These are phyloP conservation scores for Lunularia cruciata DNA, from an alignment of 225 moss, liverwort and hornwort genomes.

Conservation along the genomic window DNA sequence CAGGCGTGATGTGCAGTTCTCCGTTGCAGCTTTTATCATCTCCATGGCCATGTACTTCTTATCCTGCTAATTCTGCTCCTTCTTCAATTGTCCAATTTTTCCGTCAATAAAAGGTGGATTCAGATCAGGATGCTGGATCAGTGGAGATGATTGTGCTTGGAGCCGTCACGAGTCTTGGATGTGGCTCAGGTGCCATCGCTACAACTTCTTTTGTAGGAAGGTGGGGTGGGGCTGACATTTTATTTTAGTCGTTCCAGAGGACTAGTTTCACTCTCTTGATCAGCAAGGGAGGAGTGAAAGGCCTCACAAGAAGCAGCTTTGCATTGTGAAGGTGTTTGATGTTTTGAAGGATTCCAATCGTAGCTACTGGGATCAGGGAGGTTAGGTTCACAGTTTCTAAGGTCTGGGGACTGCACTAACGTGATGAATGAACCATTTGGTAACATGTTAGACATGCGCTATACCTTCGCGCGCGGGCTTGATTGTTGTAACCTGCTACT, in stretches of 20 bases:
- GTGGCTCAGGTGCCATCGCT: constrained; percentile 12
- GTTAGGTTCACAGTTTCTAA: constrained; percentile 12
- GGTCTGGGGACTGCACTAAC: not conserved
- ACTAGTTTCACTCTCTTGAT: constrained; percentile 6
- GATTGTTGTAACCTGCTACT: constrained; percentile 13
- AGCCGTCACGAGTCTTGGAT: not conserved
- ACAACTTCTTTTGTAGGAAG: not conserved
- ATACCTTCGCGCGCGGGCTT: not conserved
- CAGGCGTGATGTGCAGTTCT: constrained; percentile 1
- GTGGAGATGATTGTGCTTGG: constrained; percentile 10
- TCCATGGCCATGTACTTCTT: not conserved
- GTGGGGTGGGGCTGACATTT: not conserved
- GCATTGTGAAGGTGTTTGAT: constrained; percentile 7
- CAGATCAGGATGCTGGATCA: constrained; percentile 12
- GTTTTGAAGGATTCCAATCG: constrained; percentile 5
- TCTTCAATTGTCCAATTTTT: constrained; percentile 6
- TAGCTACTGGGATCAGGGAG: constrained; percentile 1
- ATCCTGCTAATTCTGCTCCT: not conserved
- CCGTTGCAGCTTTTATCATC: constrained; percentile 1
- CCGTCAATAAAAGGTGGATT: not conserved
- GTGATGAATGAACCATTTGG: constrained; percentile 11
- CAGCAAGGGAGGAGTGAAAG: not conserved
- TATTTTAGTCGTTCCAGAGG: not conserved
- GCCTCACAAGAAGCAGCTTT: constrained; percentile 5
- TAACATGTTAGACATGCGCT: constrained; percentile 5